Conservation (phyloP, 2,329 filamentous ascomycete genomes). For the Thielaviopsis populi region DNA sequence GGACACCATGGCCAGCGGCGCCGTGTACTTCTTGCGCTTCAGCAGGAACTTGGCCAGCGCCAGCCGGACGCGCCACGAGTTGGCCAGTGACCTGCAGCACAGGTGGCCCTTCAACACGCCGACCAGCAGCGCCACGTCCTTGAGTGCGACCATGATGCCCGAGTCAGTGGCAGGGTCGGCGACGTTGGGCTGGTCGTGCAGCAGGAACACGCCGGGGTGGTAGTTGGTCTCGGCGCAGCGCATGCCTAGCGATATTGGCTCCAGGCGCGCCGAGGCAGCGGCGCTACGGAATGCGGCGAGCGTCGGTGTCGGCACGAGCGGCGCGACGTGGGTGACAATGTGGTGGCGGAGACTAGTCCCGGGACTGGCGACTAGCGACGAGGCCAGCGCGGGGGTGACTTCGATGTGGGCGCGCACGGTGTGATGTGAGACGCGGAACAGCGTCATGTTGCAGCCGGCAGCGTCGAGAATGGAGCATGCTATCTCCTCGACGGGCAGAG, state of each 20-base stretch:
- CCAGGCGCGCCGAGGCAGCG: conserved; percentile 17
- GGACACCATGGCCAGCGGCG: conserved; percentile 8
- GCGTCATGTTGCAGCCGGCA: conserved; percentile 21
- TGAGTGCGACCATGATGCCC: conserved; percentile 19
- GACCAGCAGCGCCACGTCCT: conserved; percentile 20
- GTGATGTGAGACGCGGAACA: conserved; percentile 21
- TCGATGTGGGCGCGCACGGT: conserved; percentile 22
- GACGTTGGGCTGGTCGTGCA: conserved; percentile 21
- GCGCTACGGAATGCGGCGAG: conserved; percentile 8
- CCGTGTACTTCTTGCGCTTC: conserved; percentile 6
- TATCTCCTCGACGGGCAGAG: conserved; percentile 14
- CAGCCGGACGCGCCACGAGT: conserved; percentile 7
- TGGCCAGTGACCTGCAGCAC: conserved; percentile 3
- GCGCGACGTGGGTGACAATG: conserved; percentile 8
- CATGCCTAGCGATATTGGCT: conserved; percentile 17
- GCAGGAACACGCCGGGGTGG: conserved; percentile 9
- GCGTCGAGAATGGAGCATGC: conserved; percentile 22
- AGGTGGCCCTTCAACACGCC: background rate
- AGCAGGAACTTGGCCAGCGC: conserved; percentile 11
- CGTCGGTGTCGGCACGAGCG: conserved; percentile 5
- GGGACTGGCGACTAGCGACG: conserved; percentile 5
- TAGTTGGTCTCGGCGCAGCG: conserved; percentile 29
- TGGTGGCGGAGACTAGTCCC: conserved; percentile 15
- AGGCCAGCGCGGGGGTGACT: conserved; percentile 18
- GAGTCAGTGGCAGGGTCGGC: conserved; percentile 9